These are phyloP conservation scores for Leucocoprinus birnbaumii DNA, from an alignment of 768 basidiomycete species.

Conservation along the genomic window DNA sequence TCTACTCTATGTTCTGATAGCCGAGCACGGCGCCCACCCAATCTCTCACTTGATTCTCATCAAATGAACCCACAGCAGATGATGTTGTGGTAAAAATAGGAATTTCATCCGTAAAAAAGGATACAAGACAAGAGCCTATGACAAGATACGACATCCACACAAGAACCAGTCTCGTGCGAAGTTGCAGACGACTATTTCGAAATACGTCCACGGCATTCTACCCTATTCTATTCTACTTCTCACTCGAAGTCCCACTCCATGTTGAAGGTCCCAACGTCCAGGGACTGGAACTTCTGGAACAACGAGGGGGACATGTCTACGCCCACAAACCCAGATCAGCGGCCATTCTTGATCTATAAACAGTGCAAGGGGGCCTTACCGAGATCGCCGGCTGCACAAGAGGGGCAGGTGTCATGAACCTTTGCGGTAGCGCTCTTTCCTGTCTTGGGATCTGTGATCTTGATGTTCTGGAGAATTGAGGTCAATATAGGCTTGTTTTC, in stretches of 20 bases:
- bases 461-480: background rate
- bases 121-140: background rate
- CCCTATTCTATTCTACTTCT: background rate
- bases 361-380: background rate
- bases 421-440: background rate
- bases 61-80: background rate
- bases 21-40: too few species aligned
- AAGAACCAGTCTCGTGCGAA: slow-evolving; percentile 3
- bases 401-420: slow-evolving; percentile 1
- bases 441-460: background rate
- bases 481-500: background rate
- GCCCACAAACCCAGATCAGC: background rate
- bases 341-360: too few species aligned
- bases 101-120: background rate
- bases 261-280: background rate
- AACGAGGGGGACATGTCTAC: slow-evolving; percentile 3
- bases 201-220: too few species aligned
- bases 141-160: background rate
- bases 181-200: background rate
- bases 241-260: background rate
- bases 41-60: too few species aligned
- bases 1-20: too few species aligned
- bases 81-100: background rate
- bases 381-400: background rate
- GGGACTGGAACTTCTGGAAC: background rate